A percentile compares a stretch with the other conserved stretches of the same genome.
phyloP scores from a whole-genome alignment of 2,329 filamentous ascomycete genomes.

The Escovopsis sp. region DNA sequence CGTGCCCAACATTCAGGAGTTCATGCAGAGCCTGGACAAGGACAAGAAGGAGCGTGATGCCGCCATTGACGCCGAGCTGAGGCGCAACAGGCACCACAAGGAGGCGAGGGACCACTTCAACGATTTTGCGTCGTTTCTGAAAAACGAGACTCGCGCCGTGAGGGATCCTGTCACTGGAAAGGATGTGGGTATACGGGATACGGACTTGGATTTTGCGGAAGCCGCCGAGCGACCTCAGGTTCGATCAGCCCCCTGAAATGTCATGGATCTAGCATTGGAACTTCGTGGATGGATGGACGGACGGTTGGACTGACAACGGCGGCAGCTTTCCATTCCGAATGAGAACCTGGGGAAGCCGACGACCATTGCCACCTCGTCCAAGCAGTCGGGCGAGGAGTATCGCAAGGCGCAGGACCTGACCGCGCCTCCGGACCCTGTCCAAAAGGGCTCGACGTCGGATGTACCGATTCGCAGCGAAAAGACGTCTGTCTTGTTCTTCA shows the following conservation, averaged over 20 bases:
- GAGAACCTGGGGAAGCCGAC: conserved; percentile 68
- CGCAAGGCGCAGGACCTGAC: conserved; percentile 76
- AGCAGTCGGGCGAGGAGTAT: conserved; percentile 66
- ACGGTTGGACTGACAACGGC: conserved; percentile 1
- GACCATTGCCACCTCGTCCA: conserved; percentile 53
- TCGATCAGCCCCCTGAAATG: conserved; percentile 3
- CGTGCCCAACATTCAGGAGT: conserved; percentile 75
- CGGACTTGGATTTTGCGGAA: conserved; percentile 52
- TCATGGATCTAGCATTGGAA: neutral
- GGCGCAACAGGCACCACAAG: conserved; percentile 19
- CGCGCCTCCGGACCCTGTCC: conserved; percentile 75
- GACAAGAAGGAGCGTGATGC: conserved; percentile 66
- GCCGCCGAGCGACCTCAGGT: conserved; percentile 58
- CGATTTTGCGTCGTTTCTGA: conserved; percentile 17
- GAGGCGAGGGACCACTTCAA: conserved; percentile 29
- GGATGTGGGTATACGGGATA: conserved; percentile 74
- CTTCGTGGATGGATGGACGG: too few relatives aligned
- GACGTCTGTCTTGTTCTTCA: conserved; percentile 91
- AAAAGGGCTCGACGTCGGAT: conserved; percentile 71
- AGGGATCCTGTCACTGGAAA: conserved; percentile 81
- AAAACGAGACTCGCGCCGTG: conserved; percentile 48
- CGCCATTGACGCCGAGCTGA: conserved; percentile 45
- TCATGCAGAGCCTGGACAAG: conserved; percentile 61
- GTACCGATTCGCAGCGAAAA: conserved; percentile 93
- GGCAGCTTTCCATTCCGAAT: conserved; percentile 69